Base-by-base conservation (phyloP, 1,139 yeast species). In the Zygosaccharomyces sapae region DNA sequence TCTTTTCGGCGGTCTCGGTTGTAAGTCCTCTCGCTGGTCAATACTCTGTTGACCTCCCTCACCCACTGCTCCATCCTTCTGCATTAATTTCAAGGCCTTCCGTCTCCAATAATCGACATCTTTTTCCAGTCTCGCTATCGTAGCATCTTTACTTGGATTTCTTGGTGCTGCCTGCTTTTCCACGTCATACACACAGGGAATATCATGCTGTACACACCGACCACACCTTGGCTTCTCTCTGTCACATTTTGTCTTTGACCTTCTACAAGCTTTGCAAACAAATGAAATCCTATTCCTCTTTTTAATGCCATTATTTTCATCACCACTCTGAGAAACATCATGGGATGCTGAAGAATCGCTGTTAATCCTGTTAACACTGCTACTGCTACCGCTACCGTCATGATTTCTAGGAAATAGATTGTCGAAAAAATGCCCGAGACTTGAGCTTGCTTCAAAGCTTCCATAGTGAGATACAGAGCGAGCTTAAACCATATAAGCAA, bases 221-320 rank as follows among this genome's bases (percentile, higher is more conserved):
- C 57, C 45, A 47, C 70, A 66, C 10, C 52, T 41, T 10, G 67
- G 66, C 44, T 63, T 65, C 35, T 54, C 59, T 38, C 61, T 57
- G 46, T 65, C 68, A 48, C 70, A 65, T 47, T 61, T 65, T 0
- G 67, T 62, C 47, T 63, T 62, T 1, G 65, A 57, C 38, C 55
- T 56, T 44, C 68, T 51, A 44, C 69, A 65, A 1, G 58, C 57
- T 43, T 61, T 59, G 44, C 69, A 65, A 10, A 64, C 68, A 46
- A 56, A 65, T 0, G 68, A 65, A 2, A 65, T 45, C 40, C 67
- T 55, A 38, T 65, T 59, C 38, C 69, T 53, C 39, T 55, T 62
- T 39, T 53, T 58, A 10, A 41, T 44, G 10, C 48, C 38, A 5
- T 31, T 31, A 31, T 6, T 13, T 3, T 31, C 34, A 31, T 13